These are phyloP conservation scores for Heracleum sosnowskyi DNA, from an alignment of 129 eudicot genomes.

Conservation along the genomic window DNA sequence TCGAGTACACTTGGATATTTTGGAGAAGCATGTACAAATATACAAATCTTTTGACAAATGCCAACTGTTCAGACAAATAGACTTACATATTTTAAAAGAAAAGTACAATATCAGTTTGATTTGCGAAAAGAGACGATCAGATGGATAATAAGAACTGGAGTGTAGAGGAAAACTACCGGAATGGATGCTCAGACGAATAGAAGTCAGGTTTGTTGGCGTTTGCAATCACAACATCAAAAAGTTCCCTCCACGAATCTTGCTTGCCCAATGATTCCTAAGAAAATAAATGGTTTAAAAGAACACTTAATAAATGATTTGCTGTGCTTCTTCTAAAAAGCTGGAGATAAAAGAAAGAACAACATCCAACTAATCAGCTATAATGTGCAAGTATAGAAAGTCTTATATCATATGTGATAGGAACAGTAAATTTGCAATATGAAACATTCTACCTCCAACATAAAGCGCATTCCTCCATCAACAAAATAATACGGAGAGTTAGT, in stretches of 20 bases:
- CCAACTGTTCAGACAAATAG: background rate
- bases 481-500: conserved; percentile 95
- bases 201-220: conserved; percentile 97
- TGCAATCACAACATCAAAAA: conserved; percentile 97
- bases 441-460: conserved; percentile 73
- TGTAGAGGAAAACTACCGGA: conserved; percentile 46
- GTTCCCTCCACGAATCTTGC: conserved; percentile 95
- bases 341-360: background rate
- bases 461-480: conserved; percentile 99
- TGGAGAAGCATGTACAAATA: background rate
- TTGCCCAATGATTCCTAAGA: conserved; percentile 72
- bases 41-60: background rate
- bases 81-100: background rate
- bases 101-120: background rate
- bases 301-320: background rate
- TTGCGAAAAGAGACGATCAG: background rate
- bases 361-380: background rate
- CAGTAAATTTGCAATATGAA: background rate
- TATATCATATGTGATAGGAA: background rate
- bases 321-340: background rate
- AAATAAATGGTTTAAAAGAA: conserved; percentile 14
- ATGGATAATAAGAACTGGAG: background rate
- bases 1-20: background rate
- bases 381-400: background rate
- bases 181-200: conserved; percentile 94